phyloP scores from a whole-genome alignment of 495 filamentous ascomycete genomes.

The Baudoinia panamericana region DNA sequence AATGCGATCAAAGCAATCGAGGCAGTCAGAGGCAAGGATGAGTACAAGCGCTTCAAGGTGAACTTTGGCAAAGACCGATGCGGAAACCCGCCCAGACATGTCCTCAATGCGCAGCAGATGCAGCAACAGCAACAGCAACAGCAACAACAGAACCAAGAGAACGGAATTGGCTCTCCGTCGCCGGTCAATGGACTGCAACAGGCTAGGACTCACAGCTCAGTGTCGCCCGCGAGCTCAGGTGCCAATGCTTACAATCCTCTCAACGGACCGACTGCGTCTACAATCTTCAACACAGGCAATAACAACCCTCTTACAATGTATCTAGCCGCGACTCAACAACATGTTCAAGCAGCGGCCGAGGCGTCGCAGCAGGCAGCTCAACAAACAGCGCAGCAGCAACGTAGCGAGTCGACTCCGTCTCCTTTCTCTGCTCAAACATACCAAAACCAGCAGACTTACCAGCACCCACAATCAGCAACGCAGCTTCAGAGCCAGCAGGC shows the following conservation, averaged over 20 bases:
- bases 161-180: conserved; percentile 45
- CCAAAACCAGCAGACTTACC: conserved; percentile 19
- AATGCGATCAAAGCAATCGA: conserved; percentile 99
- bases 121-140: conserved; percentile 42
- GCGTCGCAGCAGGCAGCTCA: conserved; percentile 31
- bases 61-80: conserved; percentile 99
- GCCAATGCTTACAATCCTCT: conserved; percentile 40
- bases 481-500: conserved; percentile 26
- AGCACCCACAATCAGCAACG: conserved; percentile 38
- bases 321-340: conserved; percentile 41
- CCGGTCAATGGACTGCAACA: conserved; percentile 40
- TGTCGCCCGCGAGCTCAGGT: conserved; percentile 54
- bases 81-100: conserved; percentile 86
- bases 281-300: conserved; percentile 65
- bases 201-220: conserved; percentile 46
- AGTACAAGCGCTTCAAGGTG: conserved; percentile 96
- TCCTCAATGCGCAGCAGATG: conserved; percentile 40
- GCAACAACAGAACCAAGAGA: conserved; percentile 29
- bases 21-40: conserved; percentile 81
- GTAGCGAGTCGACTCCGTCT: conserved; percentile 19
- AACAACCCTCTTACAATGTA: conserved; percentile 88
- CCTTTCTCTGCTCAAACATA: background rate
- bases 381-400: conserved; percentile 6
- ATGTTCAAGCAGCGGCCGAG: conserved; percentile 34
- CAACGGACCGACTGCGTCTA: conserved; percentile 47